Conservation (phyloP, 1,284 basidiomycete genomes). For the Amylostereum areolatum region DNA sequence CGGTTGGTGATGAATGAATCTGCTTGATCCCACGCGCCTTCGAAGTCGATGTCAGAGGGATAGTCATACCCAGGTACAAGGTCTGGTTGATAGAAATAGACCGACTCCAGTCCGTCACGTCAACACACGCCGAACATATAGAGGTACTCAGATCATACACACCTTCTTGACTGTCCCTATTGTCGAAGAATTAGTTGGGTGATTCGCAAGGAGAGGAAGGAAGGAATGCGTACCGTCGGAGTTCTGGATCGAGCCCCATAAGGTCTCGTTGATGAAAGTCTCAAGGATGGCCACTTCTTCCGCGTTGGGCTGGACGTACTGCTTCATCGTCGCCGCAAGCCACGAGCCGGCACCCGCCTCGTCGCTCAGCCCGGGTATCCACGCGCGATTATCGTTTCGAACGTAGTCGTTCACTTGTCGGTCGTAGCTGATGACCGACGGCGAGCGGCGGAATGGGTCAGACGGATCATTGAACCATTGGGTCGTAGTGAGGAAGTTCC, state of each 20-base stretch:
- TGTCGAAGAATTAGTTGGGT: background rate
- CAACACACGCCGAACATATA: background rate
- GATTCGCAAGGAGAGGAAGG: background rate
- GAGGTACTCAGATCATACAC: background rate
- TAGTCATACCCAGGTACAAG: slow-evolving; percentile 43
- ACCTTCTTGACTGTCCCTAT: slow-evolving; percentile 49
- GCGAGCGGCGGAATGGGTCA: slow-evolving; percentile 50
- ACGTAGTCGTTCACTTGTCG: slow-evolving; percentile 44
- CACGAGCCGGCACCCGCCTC: slow-evolving; percentile 56
- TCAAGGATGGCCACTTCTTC: slow-evolving; percentile 49
- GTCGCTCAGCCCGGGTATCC: slow-evolving; percentile 54
- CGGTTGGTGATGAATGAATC: slow-evolving; percentile 43
- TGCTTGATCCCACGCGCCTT: slow-evolving; percentile 50
- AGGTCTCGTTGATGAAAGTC: slow-evolving; percentile 38
- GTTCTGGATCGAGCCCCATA: slow-evolving; percentile 51
- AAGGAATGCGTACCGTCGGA: slow-evolving; percentile 29
- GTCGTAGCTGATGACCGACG: slow-evolving; percentile 53
- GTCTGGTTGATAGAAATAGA: slow-evolving; percentile 48
- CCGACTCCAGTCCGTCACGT: slow-evolving; percentile 27
- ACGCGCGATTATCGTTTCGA: slow-evolving; percentile 38
- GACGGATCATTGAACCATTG: slow-evolving; percentile 48
- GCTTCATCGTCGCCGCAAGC: slow-evolving; percentile 53
- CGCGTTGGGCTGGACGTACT: slow-evolving; percentile 46
- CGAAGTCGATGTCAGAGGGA: slow-evolving; percentile 43
- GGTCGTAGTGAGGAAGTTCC: slow-evolving; percentile 48